Conservation (phyloP, 1,284 basidiomycete species). For the Pseudozyma hubeiensis region DNA sequence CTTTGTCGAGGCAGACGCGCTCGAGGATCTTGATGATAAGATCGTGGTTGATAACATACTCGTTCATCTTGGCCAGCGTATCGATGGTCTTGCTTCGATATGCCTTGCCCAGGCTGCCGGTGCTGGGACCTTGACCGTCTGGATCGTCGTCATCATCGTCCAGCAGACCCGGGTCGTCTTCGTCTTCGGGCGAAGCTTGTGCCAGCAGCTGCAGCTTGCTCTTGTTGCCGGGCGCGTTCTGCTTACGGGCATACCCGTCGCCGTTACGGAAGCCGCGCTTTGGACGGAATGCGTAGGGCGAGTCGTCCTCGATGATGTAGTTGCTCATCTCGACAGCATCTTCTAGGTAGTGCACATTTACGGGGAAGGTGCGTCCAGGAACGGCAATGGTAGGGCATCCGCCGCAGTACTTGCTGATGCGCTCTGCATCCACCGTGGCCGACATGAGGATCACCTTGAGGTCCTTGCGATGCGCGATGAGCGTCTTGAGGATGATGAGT, state of each 20-base stretch:
- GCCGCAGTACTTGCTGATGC: conserved; percentile 92
- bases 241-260: conserved; percentile 38
- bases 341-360: conserved; percentile 87
- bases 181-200: conserved; percentile 72
- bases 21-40: conserved; percentile 84
- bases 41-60: conserved; percentile 77
- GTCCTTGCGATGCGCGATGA: conserved; percentile 81
- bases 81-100: conserved; percentile 80
- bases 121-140: conserved; percentile 67
- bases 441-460: conserved; percentile 97
- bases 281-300: conserved; percentile 78
- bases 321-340: conserved; percentile 87
- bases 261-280: conserved; percentile 46
- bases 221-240: conserved; percentile 69
- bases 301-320: conserved; percentile 82
- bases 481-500: conserved; percentile 91
- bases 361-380: conserved; percentile 97
- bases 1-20: conserved; percentile 79
- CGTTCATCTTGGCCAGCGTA: conserved; percentile 88
- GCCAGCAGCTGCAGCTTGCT: conserved; percentile 75
- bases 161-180: conserved; percentile 80
- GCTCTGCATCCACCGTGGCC: conserved; percentile 91
- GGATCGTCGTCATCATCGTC: conserved; percentile 80
- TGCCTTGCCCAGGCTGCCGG: conserved; percentile 71
- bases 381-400: conserved; percentile 82